These are phyloP conservation scores for Pseudocercospora crystallina DNA, from an alignment of 2,329 filamentous ascomycete genomes.

Conservation along the genomic window DNA sequence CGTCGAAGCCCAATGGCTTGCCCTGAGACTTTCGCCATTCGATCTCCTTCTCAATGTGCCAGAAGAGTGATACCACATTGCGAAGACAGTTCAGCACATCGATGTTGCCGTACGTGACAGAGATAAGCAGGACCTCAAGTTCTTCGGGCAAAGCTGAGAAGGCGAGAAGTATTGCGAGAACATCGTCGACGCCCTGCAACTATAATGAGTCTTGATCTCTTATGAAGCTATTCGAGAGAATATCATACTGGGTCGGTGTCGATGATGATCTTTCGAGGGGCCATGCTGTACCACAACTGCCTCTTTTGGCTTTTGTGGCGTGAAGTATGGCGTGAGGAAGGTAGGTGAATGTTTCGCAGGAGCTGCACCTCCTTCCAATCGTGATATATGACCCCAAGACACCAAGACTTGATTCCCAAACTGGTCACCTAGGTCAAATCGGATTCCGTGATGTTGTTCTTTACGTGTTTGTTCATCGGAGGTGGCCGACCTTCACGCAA, in stretches of 20 bases:
- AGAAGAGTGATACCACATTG: conserved; percentile 87
- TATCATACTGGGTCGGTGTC: conserved; percentile 81
- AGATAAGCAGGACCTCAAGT: conserved; percentile 80
- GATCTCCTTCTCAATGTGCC: conserved; percentile 86
- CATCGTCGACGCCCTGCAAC: conserved; percentile 7
- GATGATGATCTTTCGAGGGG: conserved; percentile 72
- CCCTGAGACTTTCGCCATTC: conserved; percentile 74
- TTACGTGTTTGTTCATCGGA: no score
- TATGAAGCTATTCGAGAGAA: not conserved
- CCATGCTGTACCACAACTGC: conserved; percentile 34
- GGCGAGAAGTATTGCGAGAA: conserved; percentile 68
- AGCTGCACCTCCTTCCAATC: no score
- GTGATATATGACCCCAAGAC: no score
- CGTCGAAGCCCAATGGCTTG: conserved; percentile 67
- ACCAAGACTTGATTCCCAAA: no score
- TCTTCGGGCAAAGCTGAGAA: conserved; percentile 80
- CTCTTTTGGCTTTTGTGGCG: conserved; percentile 1
- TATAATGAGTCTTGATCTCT: not conserved
- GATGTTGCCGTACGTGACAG: conserved; percentile 92
- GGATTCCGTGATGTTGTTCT: no score
- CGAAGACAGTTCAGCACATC: conserved; percentile 80
- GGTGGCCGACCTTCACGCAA: no score
- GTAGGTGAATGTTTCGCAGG: not conserved
- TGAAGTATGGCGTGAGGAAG: not conserved
- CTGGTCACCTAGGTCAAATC: no score